These are phyloP conservation scores for Pseudocercospora fijiensis DNA, from an alignment of 2,329 filamentous ascomycete genomes.

Conservation along the genomic window DNA sequence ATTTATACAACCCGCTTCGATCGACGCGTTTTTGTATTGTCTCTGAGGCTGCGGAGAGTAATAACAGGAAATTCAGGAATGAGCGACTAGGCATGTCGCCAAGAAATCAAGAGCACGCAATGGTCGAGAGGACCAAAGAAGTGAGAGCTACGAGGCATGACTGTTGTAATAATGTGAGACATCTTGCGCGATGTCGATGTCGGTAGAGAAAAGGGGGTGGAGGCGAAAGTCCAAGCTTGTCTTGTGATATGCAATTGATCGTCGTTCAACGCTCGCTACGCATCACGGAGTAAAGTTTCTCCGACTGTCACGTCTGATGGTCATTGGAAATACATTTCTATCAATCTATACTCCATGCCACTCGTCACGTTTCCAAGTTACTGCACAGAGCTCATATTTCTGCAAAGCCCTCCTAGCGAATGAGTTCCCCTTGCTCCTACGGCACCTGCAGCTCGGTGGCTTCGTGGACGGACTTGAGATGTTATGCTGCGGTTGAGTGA, in stretches of 20 bases:
- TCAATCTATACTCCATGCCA: no score
- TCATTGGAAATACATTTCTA: no score
- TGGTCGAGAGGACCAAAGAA: neutral
- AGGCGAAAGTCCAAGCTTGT: neutral
- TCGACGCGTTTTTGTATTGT: neutral
- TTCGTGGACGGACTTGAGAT: neutral
- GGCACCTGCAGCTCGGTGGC: neutral
- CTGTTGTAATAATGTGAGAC: neutral
- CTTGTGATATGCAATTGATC: neutral
- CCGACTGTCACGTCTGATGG: no score
- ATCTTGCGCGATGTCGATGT: neutral
- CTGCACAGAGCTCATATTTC: no score
- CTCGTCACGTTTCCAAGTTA: no score
- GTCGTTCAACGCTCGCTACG: no score
- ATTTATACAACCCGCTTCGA: neutral
- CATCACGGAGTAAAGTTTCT: neutral
- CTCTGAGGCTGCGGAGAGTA: neutral
- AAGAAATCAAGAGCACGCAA: neutral
- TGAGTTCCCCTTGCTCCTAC: no score
- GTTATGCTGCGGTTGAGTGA: no score
- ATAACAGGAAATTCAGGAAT: neutral
- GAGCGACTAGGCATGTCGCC: neutral
- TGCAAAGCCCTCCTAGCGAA: no score
- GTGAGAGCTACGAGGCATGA: neutral
- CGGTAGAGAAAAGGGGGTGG: neutral